Evolutionary conservation across 2,329 filamentous ascomycete species (phyloP).

Genomic region (Xylariomycetidae sp.): DNA sequence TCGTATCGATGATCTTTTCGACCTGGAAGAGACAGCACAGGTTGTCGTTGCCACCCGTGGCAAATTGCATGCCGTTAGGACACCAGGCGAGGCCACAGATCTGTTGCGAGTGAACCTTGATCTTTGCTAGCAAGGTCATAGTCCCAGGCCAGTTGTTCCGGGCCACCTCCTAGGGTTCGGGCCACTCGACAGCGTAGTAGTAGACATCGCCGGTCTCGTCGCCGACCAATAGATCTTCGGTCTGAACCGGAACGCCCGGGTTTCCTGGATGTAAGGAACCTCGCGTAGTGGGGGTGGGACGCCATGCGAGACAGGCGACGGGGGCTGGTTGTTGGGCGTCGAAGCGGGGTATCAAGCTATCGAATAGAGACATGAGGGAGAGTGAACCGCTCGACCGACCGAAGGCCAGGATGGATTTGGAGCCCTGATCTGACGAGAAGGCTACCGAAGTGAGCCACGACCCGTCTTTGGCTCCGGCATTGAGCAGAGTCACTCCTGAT

Average conservation of each 20-base stretch:
- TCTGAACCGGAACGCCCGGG: constrained; percentile 50
- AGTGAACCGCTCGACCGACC: constrained; percentile 75
- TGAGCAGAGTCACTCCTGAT: constrained; percentile 57
- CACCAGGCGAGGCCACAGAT: constrained; percentile 94
- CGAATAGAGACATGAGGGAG: constrained; percentile 71
- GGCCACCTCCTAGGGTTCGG: constrained; percentile 56
- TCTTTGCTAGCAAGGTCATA: constrained; percentile 71
- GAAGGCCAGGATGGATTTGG: constrained; percentile 76
- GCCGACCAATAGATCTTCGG: constrained; percentile 82
- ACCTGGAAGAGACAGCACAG: constrained; percentile 76
- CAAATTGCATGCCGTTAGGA: constrained; percentile 68
- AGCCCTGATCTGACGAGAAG: constrained; percentile 77
- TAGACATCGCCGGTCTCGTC: constrained; percentile 80
- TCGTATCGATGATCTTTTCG: constrained; percentile 45
- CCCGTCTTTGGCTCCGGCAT: constrained; percentile 40
- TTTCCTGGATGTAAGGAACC: constrained; percentile 46
- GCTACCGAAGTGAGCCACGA: constrained; percentile 75
- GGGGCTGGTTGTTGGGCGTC: constrained; percentile 66
- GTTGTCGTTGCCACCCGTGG: constrained; percentile 91
- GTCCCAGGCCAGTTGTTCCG: constrained; percentile 69
- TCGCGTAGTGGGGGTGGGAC: constrained; percentile 55
- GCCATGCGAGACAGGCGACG: constrained; percentile 78
- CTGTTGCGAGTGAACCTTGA: constrained; percentile 79
- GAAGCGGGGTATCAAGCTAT: constrained; percentile 65
- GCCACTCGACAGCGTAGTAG: constrained; percentile 90